Percentiles rank a stretch among this genome's conserved stretches.
Evolutionary conservation across 225 moss, liverwort and hornwort species (phyloP).

Genomic region (Anthoceros angustus): DNA sequence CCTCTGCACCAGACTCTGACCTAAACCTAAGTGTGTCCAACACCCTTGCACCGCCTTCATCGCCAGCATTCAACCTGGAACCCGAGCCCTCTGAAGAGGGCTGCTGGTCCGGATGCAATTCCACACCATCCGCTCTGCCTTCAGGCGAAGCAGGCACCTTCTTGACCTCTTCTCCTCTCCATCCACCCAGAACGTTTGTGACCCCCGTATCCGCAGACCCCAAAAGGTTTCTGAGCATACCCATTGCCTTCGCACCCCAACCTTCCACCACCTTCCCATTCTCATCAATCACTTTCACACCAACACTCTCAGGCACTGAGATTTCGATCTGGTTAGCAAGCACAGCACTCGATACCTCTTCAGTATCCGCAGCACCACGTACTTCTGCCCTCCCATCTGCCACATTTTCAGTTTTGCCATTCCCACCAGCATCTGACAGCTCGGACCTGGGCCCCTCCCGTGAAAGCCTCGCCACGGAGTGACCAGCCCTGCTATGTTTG

Average conservation of each 20-base stretch:
- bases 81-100: too few species aligned
- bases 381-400: neutral
- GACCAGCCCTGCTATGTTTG: too few species aligned
- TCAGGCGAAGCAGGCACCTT: neutral
- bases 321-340: neutral
- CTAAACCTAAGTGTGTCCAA: too few species aligned
- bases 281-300: neutral
- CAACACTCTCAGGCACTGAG: neutral
- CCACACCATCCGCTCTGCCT: neutral
- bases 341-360: neutral
- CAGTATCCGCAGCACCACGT: neutral
- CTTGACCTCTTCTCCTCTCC: neutral
- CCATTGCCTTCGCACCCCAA: neutral
- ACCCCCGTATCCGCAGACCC: neutral
- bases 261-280: neutral
- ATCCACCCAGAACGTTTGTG: neutral
- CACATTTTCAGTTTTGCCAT: neutral
- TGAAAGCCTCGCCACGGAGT: too few species aligned
- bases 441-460: too few species aligned
- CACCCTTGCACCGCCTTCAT: too few species aligned
- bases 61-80: too few species aligned
- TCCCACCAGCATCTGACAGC: too few species aligned
- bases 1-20: too few species aligned
- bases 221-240: neutral
- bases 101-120: too few species aligned